Percentiles rank a stretch among this genome's conserved stretches.
Evolutionary conservation across 2,329 filamentous ascomycete genomes (phyloP).

Genomic region (Colletotrichum karsti): DNA sequence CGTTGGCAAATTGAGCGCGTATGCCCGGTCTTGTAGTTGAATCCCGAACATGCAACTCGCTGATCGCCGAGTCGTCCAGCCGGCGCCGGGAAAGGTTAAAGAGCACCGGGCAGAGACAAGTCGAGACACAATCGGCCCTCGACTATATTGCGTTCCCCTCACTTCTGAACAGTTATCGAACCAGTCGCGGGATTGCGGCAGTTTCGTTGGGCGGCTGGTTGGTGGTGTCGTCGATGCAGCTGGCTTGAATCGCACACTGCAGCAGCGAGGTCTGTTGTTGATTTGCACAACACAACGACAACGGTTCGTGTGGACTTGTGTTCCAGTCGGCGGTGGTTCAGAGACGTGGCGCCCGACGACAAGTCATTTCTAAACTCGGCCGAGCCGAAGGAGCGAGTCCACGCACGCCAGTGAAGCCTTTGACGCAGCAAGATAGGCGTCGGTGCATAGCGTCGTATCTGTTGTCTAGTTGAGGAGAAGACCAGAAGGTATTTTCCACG

Average conservation of each 20-base stretch:
- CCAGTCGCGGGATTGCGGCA: constrained; percentile 2
- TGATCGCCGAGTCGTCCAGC: background rate
- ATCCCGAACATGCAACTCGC: background rate
- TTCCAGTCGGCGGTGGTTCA: background rate
- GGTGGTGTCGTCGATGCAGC: constrained; percentile 2
- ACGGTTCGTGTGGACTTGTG: background rate
- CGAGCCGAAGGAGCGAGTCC: background rate
- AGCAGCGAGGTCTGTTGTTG: background rate
- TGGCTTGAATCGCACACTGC: background rate
- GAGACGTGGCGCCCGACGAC: background rate
- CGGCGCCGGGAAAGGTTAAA: background rate
- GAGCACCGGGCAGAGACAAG: constrained; percentile 1
- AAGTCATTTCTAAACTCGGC: background rate
- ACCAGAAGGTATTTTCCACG: background rate
- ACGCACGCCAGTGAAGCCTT: background rate
- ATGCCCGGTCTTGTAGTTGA: background rate
- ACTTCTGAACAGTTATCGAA: background rate
- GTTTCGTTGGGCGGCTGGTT: background rate
- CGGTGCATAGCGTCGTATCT: background rate
- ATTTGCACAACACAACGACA: background rate
- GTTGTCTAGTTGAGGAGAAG: background rate
- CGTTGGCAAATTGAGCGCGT: constrained; percentile 2
- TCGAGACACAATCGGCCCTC: constrained; percentile 8
- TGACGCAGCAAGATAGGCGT: background rate
- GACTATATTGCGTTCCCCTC: background rate